phyloP scores from a whole-genome alignment of 768 basidiomycete species.

The Panellus pusillus region DNA sequence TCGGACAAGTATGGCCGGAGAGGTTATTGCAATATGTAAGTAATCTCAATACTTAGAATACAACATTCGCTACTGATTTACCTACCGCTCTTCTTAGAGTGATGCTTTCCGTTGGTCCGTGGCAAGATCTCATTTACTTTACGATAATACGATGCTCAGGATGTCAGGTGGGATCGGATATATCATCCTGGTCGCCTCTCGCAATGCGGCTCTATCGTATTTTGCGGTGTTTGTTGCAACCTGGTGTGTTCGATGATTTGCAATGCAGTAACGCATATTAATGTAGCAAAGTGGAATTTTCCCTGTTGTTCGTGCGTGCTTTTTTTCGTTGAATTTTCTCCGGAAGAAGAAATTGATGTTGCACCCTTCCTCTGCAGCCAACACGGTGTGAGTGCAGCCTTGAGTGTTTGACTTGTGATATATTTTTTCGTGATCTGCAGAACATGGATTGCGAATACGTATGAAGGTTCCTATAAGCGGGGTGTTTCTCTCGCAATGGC shows the following conservation, averaged over 20 bases:
- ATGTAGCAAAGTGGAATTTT: conserved; percentile 42
- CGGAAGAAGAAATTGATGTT: not conserved
- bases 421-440: conserved; percentile 31
- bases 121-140: not conserved
- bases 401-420: not conserved
- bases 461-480: conserved; percentile 75
- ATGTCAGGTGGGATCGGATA: conserved; percentile 37
- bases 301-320: conserved; percentile 48
- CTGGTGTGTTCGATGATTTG: conserved; percentile 45
- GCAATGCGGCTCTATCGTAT: conserved; percentile 63
- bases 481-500: conserved; percentile 69
- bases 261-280: not conserved
- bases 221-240: conserved; percentile 72
- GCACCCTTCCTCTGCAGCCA: conserved; percentile 30
- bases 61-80: too few relatives aligned
- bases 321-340: not conserved
- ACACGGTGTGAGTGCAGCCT: conserved; percentile 45
- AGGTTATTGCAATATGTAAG: conserved; percentile 45
- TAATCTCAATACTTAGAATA: conserved; percentile 12
- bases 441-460: conserved; percentile 72
- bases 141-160: not conserved
- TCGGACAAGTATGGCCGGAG: conserved; percentile 37
- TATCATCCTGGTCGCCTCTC: conserved; percentile 63
- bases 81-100: not conserved
- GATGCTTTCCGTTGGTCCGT: conserved; percentile 12